Percentiles rank a stretch among this genome's conserved stretches.
phyloP scores from a whole-genome alignment of 2,329 filamentous ascomycete species.

The Fonsecaea erecta region DNA sequence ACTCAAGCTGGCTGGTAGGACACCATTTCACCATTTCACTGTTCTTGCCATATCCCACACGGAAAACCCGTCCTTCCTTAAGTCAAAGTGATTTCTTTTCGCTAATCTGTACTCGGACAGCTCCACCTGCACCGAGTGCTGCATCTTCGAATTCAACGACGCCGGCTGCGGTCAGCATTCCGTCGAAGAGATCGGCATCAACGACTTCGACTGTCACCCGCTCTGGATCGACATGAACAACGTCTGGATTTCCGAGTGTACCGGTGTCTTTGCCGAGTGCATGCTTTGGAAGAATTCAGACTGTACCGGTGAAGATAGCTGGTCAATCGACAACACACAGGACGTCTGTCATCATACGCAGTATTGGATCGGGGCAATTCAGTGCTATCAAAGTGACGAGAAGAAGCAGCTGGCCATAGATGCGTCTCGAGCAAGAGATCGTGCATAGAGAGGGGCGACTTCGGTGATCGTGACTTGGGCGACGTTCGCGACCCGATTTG shows the following conservation, averaged over 20 bases:
- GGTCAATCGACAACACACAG: constrained; percentile 9
- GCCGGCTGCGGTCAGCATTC: constrained; percentile 4
- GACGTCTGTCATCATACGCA: constrained; percentile 12
- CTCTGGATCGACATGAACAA: constrained; percentile 14
- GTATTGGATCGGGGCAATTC: constrained; percentile 13
- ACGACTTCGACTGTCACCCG: not conserved
- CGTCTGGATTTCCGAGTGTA: constrained; percentile 24
- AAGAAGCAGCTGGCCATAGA: not conserved
- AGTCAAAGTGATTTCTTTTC: not conserved
- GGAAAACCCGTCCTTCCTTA: not conserved
- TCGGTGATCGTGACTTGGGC: not conserved
- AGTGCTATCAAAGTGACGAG: constrained; percentile 3
- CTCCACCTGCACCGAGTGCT: constrained; percentile 25
- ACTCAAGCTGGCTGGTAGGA: constrained; percentile 4
- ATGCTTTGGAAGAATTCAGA: constrained; percentile 14
- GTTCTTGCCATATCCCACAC: not conserved
- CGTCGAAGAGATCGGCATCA: constrained; percentile 4
- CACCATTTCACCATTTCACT: not conserved
- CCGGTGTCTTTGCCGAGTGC: constrained; percentile 16
- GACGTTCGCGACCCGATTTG: too few species aligned
- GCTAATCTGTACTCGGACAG: not conserved
- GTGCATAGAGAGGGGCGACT: not conserved
- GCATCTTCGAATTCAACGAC: constrained; percentile 18
- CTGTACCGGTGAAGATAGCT: constrained; percentile 3
- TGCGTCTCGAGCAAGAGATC: not conserved